Conservation (phyloP, 2,329 filamentous ascomycete species). For the Trichoderma gracile region DNA sequence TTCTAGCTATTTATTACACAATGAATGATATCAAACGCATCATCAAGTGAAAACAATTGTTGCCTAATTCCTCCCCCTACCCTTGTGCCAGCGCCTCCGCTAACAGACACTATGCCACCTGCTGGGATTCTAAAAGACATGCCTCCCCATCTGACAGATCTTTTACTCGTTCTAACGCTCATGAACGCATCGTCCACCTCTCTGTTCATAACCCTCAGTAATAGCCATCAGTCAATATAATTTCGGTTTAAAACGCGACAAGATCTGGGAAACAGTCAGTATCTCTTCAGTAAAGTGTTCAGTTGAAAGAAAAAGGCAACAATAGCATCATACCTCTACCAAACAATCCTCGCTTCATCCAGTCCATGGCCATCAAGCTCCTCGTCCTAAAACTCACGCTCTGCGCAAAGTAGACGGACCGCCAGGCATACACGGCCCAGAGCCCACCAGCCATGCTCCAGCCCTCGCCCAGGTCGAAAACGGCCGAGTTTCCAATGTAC, state of each 20-base stretch:
- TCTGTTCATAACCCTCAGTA: not conserved
- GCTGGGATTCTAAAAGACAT: not conserved
- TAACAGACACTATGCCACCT: not conserved
- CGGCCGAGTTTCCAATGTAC: constrained; percentile 93
- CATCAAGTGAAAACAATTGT: not conserved
- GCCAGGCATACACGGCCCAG: constrained; percentile 93
- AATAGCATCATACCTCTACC: constrained; percentile 72
- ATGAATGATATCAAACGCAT: not conserved
- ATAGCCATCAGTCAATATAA: not conserved
- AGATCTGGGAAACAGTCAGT: constrained; percentile 14
- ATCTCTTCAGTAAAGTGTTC: not conserved
- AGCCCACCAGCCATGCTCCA: constrained; percentile 79
- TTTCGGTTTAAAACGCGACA: constrained; percentile 9
- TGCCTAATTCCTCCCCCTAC: not conserved
- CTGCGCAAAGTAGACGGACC: constrained; percentile 95
- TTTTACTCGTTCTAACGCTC: not conserved
- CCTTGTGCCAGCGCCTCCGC: not conserved
- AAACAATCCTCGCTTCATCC: constrained; percentile 94
- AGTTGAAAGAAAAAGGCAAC: not conserved
- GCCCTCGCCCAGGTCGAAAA: constrained; percentile 84
- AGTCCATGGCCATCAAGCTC: constrained; percentile 92
- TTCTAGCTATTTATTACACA: not conserved
- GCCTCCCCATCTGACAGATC: not conserved
- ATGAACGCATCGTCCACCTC: not conserved
- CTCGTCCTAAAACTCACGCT: constrained; percentile 91